Conservation (phyloP, 23 red algal species). For the Pyropia haitanensis region DNA sequence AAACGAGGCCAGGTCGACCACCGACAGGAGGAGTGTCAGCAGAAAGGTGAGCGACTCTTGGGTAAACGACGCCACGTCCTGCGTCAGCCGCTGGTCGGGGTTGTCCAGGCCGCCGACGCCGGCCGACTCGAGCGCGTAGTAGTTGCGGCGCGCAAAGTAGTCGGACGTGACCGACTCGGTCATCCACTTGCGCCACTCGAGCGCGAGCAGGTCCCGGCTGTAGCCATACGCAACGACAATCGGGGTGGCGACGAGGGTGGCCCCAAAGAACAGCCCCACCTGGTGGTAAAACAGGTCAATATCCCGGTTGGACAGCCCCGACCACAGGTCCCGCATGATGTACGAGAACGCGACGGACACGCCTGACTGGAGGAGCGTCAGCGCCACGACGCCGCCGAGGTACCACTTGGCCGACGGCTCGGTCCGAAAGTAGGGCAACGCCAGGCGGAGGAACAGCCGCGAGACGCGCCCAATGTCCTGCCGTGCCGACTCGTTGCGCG, state of each 20-base stretch:
- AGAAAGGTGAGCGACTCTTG: constrained; percentile 66
- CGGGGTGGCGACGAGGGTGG: constrained; percentile 54
- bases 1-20: constrained; percentile 78
- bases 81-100: constrained; percentile 87
- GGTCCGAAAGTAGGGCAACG: constrained; percentile 69
- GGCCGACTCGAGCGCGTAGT: constrained; percentile 65
- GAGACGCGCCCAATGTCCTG: constrained; percentile 53
- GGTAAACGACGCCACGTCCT: constrained; percentile 80
- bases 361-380: constrained; percentile 66
- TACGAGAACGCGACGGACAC: constrained; percentile 91
- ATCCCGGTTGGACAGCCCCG: constrained; percentile 71
- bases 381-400: constrained; percentile 59
- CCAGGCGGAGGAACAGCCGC: constrained; percentile 65
- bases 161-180: constrained; percentile 43
- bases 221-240: constrained; percentile 66
- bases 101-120: constrained; percentile 49
- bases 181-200: constrained; percentile 86
- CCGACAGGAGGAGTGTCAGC: constrained; percentile 57
- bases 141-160: constrained; percentile 71
- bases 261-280: constrained; percentile 50
- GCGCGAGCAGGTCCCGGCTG: constrained; percentile 52
- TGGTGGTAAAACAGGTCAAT: constrained; percentile 67
- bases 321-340: constrained; percentile 92
- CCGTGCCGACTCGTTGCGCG: constrained; percentile 20
- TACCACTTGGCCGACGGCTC: constrained; percentile 47